phyloP scores from a whole-genome alignment of 202 grass and related monocot genomes.

The Bolboschoenoplectus hybrid region DNA sequence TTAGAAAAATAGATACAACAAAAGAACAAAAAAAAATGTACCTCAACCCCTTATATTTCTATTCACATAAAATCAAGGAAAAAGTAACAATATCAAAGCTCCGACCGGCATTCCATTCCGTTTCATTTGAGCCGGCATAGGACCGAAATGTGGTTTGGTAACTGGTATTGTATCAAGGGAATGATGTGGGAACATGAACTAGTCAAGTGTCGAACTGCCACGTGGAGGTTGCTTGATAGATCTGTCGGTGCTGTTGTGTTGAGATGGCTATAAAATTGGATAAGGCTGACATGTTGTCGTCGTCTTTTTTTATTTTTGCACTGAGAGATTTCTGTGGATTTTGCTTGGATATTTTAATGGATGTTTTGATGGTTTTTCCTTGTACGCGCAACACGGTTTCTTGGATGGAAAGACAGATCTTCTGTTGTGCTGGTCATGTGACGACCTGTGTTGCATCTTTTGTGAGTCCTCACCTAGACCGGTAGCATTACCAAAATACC shows the following conservation, averaged over 20 bases:
- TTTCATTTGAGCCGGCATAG: not conserved
- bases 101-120: not conserved
- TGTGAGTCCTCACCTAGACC: not conserved
- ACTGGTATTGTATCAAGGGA: not conserved
- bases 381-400: conserved; percentile 39
- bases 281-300: conserved; percentile 38
- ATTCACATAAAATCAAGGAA: too few relatives aligned
- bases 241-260: not conserved
- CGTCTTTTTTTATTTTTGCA: conserved; percentile 27
- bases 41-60: too few relatives aligned
- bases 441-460: not conserved
- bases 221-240: conserved; percentile 21
- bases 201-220: not conserved
- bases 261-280: conserved; percentile 33
- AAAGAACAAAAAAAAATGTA: too few relatives aligned
- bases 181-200: not conserved
- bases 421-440: not conserved
- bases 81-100: too few relatives aligned
- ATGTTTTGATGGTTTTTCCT: conserved; percentile 35
- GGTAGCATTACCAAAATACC: not conserved
- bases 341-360: not conserved
- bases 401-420: not conserved
- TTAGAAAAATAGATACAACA: too few relatives aligned
- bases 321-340: not conserved
- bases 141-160: not conserved